Evolutionary conservation across 2,329 filamentous ascomycete species (phyloP).

Genomic region (Aspergillus pseudotamarii): DNA sequence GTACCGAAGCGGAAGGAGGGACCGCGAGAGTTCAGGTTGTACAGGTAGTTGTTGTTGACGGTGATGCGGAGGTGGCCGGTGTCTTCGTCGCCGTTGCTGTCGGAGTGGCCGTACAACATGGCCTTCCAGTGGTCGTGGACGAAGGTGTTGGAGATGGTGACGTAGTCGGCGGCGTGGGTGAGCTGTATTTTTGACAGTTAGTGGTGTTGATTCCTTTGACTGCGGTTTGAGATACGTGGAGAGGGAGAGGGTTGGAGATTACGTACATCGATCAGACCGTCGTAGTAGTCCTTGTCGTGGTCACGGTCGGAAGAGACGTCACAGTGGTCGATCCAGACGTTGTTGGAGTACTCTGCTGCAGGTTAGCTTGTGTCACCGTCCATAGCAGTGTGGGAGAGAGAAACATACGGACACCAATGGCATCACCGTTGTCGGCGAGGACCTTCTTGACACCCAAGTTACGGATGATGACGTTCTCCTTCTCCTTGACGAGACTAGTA

Average conservation of each 20-base stretch:
- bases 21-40: constrained; percentile 64
- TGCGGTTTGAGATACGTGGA: neutral
- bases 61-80: constrained; percentile 65
- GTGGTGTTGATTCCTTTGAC: neutral
- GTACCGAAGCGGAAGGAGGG: constrained; percentile 69
- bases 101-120: constrained; percentile 61
- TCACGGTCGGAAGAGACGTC: constrained; percentile 63
- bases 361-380: neutral
- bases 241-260: too few species aligned
- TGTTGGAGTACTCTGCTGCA: constrained; percentile 37
- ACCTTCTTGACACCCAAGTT: constrained; percentile 65
- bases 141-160: constrained; percentile 55
- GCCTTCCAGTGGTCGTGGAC: constrained; percentile 65
- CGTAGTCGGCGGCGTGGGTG: constrained; percentile 64
- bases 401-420: constrained; percentile 59
- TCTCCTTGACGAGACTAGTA: constrained; percentile 56
- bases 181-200: constrained; percentile 28
- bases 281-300: constrained; percentile 70
- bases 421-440: constrained; percentile 59
- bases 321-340: constrained; percentile 70
- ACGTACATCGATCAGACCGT: constrained; percentile 62
- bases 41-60: constrained; percentile 68
- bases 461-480: constrained; percentile 63
- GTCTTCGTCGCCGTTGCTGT: constrained; percentile 62
- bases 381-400: neutral